Evolutionary conservation across 345 rosid species (phyloP), one percentile per base, ranked within the genome.

Genomic region (Lumnitzera racemosa): DNA sequence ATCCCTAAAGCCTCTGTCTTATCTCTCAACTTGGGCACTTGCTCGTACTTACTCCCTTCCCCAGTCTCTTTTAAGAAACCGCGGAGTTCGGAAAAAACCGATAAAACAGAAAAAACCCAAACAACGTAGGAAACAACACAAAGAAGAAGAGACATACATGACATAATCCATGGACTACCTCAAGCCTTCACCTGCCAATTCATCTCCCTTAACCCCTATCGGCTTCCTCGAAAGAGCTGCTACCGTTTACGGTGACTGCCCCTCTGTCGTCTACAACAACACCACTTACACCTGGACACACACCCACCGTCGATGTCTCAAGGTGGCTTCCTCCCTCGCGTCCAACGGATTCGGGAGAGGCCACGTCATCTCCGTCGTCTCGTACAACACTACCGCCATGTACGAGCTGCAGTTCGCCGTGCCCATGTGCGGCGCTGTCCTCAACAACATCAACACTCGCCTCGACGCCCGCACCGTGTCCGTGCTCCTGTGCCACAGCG

Each of bases 391-490:
- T 48, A 87, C 96, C 17, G 83, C 85, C 66, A 88, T 86, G 91
- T 86, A 91, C 68, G 98, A 91, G 91, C 89, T 86, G 51, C 98
- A 88, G 15, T 86, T 91, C 56, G 90, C 94, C 15, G 85, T 88
- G 8, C 96, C 96, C 47, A 79, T 88, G 86, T 11, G 85, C 47
- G 96, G 96, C 11, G 95, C 95, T 14, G 49, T 91, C 61, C 88
- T 88, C 64, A 88, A 88, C 80, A 72, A 61, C 76, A 61, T 91
- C 84, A 91, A 91, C 76, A 80, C 81, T n/a, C 96, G 98, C 24
- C 91, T 91, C 9, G 98, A 91, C 57, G 72, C 88, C 3, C 84
- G 89, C 46, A 86, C 90, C 0, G 58, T 88, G 63, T 86, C 91
- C 47, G 25, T 81, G 16, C 83, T 84, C 60, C 88, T 91, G 57